phyloP scores from a whole-genome alignment of 2,329 filamentous ascomycete genomes.

The Penicillium verrucosum region DNA sequence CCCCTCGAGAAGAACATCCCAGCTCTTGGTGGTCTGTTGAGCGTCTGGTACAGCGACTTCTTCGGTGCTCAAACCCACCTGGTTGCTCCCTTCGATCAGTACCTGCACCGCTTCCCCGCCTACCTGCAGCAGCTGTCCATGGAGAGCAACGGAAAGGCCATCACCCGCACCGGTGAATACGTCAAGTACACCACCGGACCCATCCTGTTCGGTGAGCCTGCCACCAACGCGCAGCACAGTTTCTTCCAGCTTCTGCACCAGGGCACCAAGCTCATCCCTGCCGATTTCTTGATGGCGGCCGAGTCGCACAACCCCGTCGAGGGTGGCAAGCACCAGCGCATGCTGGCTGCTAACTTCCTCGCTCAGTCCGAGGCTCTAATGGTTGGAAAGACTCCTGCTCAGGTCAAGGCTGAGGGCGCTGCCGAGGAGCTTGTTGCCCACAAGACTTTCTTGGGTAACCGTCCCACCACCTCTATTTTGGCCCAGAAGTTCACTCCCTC shows the following conservation, averaged over 20 bases:
- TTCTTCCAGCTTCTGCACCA: conserved; percentile 99
- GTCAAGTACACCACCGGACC: conserved; percentile 97
- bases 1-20: conserved; percentile 95
- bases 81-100: conserved; percentile 97
- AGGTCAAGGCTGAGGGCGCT: conserved; percentile 49
- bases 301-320: conserved; percentile 95
- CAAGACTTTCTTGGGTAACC: conserved; percentile 98
- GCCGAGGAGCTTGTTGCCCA: conserved; percentile 70
- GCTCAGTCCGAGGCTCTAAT: conserved; percentile 50
- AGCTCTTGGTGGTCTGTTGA: conserved; percentile 83
- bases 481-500: conserved; percentile 91
- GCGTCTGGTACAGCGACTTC: conserved; percentile 98
- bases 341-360: conserved; percentile 52
- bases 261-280: conserved; percentile 96
- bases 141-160: conserved; percentile 98
- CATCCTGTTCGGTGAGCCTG: conserved; percentile 95
- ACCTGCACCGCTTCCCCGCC: conserved; percentile 96
- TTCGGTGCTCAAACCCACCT: conserved; percentile 97
- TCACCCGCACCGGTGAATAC: conserved; percentile 80
- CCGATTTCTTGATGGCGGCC: conserved; percentile 95
- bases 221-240: conserved; percentile 98
- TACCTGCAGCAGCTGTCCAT: conserved; percentile 99
- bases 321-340: conserved; percentile 84
- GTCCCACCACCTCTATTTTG: conserved; percentile 91
- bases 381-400: conserved; percentile 52